phyloP scores from a whole-genome alignment of 1,139 yeast genomes.

The Yamadazyma jaroonii region DNA sequence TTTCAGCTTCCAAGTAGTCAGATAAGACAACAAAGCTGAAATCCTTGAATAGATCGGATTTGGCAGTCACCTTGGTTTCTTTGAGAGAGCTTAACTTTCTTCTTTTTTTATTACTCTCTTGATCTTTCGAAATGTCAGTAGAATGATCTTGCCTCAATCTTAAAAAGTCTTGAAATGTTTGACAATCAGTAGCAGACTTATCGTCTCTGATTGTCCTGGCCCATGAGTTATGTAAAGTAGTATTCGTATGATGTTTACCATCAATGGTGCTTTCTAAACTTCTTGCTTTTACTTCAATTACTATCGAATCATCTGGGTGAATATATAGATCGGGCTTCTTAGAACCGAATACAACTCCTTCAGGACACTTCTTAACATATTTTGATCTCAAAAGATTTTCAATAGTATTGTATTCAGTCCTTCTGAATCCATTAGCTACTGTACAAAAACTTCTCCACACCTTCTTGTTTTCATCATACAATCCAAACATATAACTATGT shows the following conservation, averaged over 20 bases:
- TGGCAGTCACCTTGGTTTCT: constrained; percentile 8
- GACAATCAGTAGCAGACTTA: constrained; percentile 54
- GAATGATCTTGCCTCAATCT: constrained; percentile 30
- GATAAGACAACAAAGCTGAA: constrained; percentile 5
- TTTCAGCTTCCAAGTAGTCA: constrained; percentile 35
- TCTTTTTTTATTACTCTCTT: constrained; percentile 24
- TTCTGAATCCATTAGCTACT: constrained; percentile 82
- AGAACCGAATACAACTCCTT: constrained; percentile 56
- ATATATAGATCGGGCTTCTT: constrained; percentile 75
- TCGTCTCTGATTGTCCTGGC: constrained; percentile 69
- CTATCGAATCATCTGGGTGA: constrained; percentile 71
- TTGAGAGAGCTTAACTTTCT: constrained; percentile 12
- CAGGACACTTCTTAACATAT: constrained; percentile 35
- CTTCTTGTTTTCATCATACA: constrained; percentile 37
- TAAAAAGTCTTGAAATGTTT: constrained; percentile 56
- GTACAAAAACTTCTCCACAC: constrained; percentile 61
- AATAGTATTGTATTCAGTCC: constrained; percentile 58
- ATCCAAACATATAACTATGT: constrained; percentile 73
- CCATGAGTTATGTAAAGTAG: constrained; percentile 76
- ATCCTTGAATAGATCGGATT: constrained; percentile 6
- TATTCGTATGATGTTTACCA: constrained; percentile 56
- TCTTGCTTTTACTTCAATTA: constrained; percentile 83
- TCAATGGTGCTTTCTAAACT: constrained; percentile 55
- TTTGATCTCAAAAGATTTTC: constrained; percentile 52
- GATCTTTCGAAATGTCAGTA: constrained; percentile 24